Conservation (phyloP, 2,329 filamentous ascomycete species). For the Ceratocystis lukuohia region DNA sequence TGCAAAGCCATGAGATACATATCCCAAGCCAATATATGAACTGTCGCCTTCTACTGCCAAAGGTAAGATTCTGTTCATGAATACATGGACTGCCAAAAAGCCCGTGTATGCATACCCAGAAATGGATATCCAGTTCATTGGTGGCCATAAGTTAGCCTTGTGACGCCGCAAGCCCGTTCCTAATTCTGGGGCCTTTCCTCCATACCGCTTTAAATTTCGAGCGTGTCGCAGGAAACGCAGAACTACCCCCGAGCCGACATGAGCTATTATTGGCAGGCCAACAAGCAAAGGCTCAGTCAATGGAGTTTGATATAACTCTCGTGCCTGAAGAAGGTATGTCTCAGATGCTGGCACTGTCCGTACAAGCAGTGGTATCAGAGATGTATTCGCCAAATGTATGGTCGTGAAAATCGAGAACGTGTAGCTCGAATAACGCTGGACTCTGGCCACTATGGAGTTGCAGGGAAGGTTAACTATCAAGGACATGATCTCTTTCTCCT, state of each 20-base stretch:
- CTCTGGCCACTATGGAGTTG: constrained; percentile 44
- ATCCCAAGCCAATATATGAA: constrained; percentile 72
- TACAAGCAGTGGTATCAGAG: constrained; percentile 63
- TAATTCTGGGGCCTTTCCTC: constrained; percentile 44
- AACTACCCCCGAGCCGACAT: constrained; percentile 63
- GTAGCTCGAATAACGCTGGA: constrained; percentile 85
- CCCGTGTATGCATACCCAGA: constrained; percentile 59
- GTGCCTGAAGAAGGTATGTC: constrained; percentile 75
- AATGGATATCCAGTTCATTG: constrained; percentile 52
- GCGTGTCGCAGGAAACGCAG: constrained; percentile 62
- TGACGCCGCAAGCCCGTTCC: constrained; percentile 19
- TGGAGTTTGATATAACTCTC: constrained; percentile 81
- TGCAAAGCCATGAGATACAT: constrained; percentile 74
- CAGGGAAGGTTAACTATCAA: not conserved
- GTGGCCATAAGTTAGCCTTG: constrained; percentile 44
- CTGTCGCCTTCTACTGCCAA: constrained; percentile 67
- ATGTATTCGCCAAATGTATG: constrained; percentile 70
- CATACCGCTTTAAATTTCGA: constrained; percentile 61
- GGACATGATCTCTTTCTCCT: not conserved
- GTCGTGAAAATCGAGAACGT: constrained; percentile 63
- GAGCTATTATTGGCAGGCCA: constrained; percentile 56
- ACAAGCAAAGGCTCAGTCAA: constrained; percentile 70
- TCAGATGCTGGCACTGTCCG: constrained; percentile 63
- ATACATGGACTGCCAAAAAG: constrained; percentile 56
- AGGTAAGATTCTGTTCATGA: constrained; percentile 64